Conservation (phyloP, 306 rosid genomes). For the Sicyos edulis region DNA sequence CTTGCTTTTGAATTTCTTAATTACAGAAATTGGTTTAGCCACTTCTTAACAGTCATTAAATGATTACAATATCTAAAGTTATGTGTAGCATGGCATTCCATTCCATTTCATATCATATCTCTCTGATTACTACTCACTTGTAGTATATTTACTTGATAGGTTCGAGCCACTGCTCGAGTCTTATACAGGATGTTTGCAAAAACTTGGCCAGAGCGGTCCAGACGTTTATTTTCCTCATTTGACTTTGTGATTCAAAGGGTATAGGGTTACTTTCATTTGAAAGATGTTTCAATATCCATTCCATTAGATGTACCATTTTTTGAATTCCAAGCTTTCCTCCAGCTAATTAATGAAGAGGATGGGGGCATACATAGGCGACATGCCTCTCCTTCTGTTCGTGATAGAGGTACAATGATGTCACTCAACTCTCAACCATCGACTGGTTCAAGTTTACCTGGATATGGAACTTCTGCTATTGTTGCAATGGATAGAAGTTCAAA, state of each 20-base stretch:
- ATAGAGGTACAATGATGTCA: constrained; percentile 57
- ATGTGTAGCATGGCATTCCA: no score
- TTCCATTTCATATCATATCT: no score
- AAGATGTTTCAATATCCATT: constrained; percentile 26
- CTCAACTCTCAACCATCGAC: constrained; percentile 55
- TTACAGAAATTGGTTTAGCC: no score
- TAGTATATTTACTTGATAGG: no score
- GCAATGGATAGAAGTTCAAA: constrained; percentile 94
- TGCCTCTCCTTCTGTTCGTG: constrained; percentile 89
- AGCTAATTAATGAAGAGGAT: constrained; percentile 98
- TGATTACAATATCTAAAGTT: no score
- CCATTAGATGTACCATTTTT: constrained; percentile 20
- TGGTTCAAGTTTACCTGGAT: constrained; percentile 69
- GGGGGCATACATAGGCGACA: constrained; percentile 89
- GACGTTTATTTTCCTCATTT: no score
- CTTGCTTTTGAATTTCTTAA: not conserved
- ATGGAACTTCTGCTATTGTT: constrained; percentile 99
- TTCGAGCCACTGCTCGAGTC: no score
- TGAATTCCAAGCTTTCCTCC: constrained; percentile 28
- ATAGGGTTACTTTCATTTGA: constrained; percentile 6
- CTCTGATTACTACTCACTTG: no score
- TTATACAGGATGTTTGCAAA: no score
- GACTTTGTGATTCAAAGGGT: no score
- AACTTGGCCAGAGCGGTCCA: no score
- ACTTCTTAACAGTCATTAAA: no score